These are phyloP conservation scores for Curvularia hawaiiensis DNA, from an alignment of 2,329 filamentous ascomycete genomes.

Conservation along the genomic window DNA sequence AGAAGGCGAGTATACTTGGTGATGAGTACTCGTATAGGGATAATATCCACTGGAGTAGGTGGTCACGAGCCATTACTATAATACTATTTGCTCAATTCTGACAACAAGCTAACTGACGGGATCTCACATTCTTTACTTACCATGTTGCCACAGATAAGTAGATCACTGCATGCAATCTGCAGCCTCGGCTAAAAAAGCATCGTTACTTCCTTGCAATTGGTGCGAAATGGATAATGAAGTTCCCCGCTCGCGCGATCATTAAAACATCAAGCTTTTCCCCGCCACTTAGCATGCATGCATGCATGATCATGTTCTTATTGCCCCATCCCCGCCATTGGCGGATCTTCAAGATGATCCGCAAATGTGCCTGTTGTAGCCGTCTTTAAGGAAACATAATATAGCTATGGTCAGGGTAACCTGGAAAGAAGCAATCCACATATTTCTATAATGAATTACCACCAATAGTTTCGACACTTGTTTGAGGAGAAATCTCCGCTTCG, in stretches of 20 bases:
- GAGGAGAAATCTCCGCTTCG: neutral
- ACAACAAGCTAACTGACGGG: no score
- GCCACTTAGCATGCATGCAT: neutral
- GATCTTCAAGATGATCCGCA: neutral
- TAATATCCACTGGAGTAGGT: neutral
- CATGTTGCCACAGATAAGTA: neutral
- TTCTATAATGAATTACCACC: neutral
- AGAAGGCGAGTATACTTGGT: neutral
- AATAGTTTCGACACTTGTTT: neutral
- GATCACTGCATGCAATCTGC: neutral
- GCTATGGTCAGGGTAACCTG: neutral
- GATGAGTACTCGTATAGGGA: neutral
- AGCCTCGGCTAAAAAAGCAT: neutral
- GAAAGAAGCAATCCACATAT: neutral
- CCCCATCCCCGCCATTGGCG: neutral
- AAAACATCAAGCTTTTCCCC: constrained; percentile 3
- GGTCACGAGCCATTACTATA: no score
- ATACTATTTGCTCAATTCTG: no score
- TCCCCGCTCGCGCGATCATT: neutral
- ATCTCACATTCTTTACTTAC: neutral
- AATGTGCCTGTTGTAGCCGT: neutral
- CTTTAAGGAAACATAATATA: neutral
- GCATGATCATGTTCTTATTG: neutral
- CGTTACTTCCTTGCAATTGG: neutral
- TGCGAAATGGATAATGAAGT: constrained; percentile 21